These are phyloP conservation scores for Usnea hakonensis DNA, from an alignment of 495 filamentous ascomycete genomes.

Conservation along the genomic window DNA sequence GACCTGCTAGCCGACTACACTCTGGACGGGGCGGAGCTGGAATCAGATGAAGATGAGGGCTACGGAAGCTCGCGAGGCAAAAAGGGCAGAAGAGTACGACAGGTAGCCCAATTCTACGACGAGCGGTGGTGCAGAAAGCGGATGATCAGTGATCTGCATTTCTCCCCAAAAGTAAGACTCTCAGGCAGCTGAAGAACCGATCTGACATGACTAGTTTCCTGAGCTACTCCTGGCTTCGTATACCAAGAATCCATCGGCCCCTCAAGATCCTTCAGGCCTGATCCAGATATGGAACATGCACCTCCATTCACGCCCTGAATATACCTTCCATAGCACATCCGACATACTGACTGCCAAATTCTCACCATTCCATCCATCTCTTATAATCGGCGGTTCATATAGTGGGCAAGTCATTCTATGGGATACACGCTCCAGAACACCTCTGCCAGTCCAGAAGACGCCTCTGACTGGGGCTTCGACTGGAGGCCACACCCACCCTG, in stretches of 20 bases:
- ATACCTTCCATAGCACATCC: conserved; percentile 90
- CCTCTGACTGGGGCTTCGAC: conserved; percentile 69
- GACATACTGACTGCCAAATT: conserved; percentile 95
- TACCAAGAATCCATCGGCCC: conserved; percentile 91
- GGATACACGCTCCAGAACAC: conserved; percentile 70
- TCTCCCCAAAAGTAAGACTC: conserved; percentile 69
- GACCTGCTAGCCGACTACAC: conserved; percentile 94
- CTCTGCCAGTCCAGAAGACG: conserved; percentile 88
- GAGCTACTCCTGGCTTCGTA: conserved; percentile 91
- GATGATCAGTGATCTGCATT: conserved; percentile 88
- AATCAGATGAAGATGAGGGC: conserved; percentile 75
- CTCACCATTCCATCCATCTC: conserved; percentile 91
- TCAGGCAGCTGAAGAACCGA: not conserved
- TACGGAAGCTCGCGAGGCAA: conserved; percentile 54
- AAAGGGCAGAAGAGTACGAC: conserved; percentile 71
- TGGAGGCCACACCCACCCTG: conserved; percentile 82
- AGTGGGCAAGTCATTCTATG: conserved; percentile 96
- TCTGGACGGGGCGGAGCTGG: conserved; percentile 55
- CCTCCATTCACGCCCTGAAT: conserved; percentile 86
- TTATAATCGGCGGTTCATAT: conserved; percentile 92
- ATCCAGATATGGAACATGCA: conserved; percentile 97
- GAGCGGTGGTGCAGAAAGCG: conserved; percentile 95
- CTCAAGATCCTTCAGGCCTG: conserved; percentile 89
- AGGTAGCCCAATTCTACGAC: conserved; percentile 87
- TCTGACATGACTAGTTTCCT: conserved; percentile 52